Percentiles rank a stretch among this genome's conserved stretches.
phyloP scores from a whole-genome alignment of 2,329 filamentous ascomycete genomes.

The Aotearoamyces nothofagi region DNA sequence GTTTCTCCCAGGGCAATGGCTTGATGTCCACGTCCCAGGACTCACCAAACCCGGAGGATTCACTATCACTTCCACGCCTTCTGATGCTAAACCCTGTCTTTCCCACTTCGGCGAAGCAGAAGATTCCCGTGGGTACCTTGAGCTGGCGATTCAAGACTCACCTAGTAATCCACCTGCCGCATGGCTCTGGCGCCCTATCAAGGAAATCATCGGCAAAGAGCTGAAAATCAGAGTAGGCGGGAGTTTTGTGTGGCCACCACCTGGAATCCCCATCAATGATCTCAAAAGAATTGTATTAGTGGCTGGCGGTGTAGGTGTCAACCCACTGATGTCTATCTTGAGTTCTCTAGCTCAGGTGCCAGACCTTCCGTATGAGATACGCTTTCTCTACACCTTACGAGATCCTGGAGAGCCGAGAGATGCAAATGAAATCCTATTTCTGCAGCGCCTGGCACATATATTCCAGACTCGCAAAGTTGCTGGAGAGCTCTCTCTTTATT shows the following conservation, averaged over 20 bases:
- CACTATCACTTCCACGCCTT: constrained; percentile 69
- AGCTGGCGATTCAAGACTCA: constrained; percentile 64
- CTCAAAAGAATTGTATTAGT: constrained; percentile 55
- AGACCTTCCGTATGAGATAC: constrained; percentile 6
- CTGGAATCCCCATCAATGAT: constrained; percentile 22
- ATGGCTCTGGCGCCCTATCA: constrained; percentile 53
- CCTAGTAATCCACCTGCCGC: constrained; percentile 56
- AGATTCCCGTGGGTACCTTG: constrained; percentile 37
- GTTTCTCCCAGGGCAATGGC: constrained; percentile 78
- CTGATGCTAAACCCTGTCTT: constrained; percentile 22
- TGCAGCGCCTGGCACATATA: constrained; percentile 28
- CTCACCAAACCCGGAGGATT: constrained; percentile 66
- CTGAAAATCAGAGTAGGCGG: constrained; percentile 63
- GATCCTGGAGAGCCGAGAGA: constrained; percentile 15
- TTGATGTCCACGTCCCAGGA: constrained; percentile 64
- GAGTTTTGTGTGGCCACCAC: constrained; percentile 64
- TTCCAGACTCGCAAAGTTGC: constrained; percentile 23
- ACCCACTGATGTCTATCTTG: constrained; percentile 19
- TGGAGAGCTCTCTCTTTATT: constrained; percentile 30
- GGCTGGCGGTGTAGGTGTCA: constrained; percentile 20
- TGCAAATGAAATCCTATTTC: constrained; percentile 30
- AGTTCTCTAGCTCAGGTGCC: constrained; percentile 4
- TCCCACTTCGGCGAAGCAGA: constrained; percentile 9
- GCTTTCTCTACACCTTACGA: constrained; percentile 15
- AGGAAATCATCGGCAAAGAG: constrained; percentile 39